Evolutionary conservation across 164 flowering plant genomes (phyloP).

Genomic region (Dillenia suffruticosa): DNA sequence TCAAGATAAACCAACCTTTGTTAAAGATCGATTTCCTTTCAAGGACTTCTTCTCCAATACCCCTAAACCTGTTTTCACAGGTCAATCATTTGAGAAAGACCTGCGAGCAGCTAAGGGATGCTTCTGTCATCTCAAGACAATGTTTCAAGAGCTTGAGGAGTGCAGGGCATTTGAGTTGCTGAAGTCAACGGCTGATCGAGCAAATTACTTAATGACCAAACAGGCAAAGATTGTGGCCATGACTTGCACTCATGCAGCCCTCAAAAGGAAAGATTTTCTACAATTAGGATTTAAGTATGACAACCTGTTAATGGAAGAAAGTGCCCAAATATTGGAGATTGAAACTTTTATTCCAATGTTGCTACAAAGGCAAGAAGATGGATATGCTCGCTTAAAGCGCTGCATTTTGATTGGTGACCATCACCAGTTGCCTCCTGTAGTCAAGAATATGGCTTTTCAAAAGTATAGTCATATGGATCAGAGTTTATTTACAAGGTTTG

Average conservation of each 20-base stretch:
- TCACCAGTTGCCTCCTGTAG: slow-evolving; percentile 98
- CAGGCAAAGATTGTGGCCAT: slow-evolving; percentile 99
- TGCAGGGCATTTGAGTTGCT: slow-evolving; percentile 97
- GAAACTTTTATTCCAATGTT: slow-evolving; percentile 98
- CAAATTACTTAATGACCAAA: slow-evolving; percentile 95
- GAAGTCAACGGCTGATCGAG: slow-evolving; percentile 94
- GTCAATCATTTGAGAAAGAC: slow-evolving; percentile 86
- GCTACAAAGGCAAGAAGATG: slow-evolving; percentile 98
- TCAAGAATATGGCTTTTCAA: slow-evolving; percentile 99
- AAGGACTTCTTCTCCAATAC: slow-evolving; percentile 78
- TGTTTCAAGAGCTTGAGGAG: slow-evolving; percentile 97
- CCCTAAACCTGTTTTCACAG: slow-evolving; percentile 72
- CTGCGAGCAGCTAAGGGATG: slow-evolving; percentile 94
- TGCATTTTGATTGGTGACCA: slow-evolving; percentile 99
- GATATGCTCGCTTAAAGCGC: slow-evolving; percentile 91
- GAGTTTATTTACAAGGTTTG: slow-evolving; percentile 95
- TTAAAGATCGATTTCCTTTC: slow-evolving; percentile 85
- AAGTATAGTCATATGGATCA: slow-evolving; percentile 99
- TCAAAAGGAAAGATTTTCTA: slow-evolving; percentile 95
- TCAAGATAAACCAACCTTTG: slow-evolving; percentile 67
- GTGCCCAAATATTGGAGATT: slow-evolving; percentile 96
- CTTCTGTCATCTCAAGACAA: slow-evolving; percentile 81
- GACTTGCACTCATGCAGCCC: slow-evolving; percentile 99
- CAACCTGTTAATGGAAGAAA: slow-evolving; percentile 98
- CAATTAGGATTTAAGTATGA: slow-evolving; percentile 92